Evolutionary conservation across 495 filamentous ascomycete genomes (phyloP), one percentile per base, ranked within the genome.

Genomic region (Hypoxylon cercidicola): DNA sequence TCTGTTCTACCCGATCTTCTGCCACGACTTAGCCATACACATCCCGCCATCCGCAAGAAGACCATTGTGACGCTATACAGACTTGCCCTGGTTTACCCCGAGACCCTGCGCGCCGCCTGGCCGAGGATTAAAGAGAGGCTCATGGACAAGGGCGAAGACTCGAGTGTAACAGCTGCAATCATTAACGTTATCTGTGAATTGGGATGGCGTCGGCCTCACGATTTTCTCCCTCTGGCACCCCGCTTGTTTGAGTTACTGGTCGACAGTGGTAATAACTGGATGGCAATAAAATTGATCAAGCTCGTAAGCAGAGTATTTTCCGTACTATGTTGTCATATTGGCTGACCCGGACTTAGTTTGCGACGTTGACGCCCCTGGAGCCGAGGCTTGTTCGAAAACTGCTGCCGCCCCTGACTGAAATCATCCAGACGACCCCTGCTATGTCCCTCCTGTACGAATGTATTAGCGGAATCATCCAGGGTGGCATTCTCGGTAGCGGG

Each of bases 271-370:
- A 98, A 99, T 73, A 99, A 99, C 77, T 99, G 95, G 95, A 98
- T 99, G 94, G 93, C 93, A 30, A 98, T 99, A 72, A 99, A 99
- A 69, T 86, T 98, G 54, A 99, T 99, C 72, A 99, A 99, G 74
- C 84, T 99, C 49, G 93, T 95, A 71, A 60, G 88, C 77, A 15
- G 44, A 12, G 7, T 59, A 35, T 4, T 6, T 30, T 7, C 23
- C 13, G 23, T 20, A 2, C 20, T 16, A 37, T n/a, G 13, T 9
- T 52, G 4, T 12, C 13, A 15, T 49, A 30, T 30, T 48, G 18
- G 19, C 73, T 78, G 40, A 77, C 72, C 7, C 66, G 76, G 13
- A 70, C 32, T 11, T 43, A 97, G 91, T 99, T 99, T 84, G 93
- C 95, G 35, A 96, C 90, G 13, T 82, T 99, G 63, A 98, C 93